Base-by-base conservation (phyloP, 768 basidiomycete species). In the Lactarius indigo region DNA sequence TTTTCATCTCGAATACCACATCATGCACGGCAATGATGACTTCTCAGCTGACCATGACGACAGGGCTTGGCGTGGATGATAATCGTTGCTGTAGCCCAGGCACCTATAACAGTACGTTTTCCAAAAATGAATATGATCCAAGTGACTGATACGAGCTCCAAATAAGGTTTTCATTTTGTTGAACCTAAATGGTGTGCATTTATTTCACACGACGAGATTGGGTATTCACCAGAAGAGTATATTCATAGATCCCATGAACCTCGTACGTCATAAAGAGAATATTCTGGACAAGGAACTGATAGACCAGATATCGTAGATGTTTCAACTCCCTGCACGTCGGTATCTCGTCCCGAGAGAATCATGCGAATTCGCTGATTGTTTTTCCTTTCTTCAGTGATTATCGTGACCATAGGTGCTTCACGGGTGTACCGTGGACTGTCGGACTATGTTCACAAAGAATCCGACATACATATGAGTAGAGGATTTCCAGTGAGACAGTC, bases 401-500 rank as follows among this genome's bases (percentile, higher is more conserved):
- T n/a, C n/a, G n/a, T n/a, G n/a, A n/a, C n/a, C n/a, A n/a, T n/a
- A n/a, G n/a, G 31, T 31, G 31, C 31, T 31, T 31, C 31, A 31
- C 31, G 31, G 4, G 31, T 31, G 31, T n/a, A 31, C 31, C 31
- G 31, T 4, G 31, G 31, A 31, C 31, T 31, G 31, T 31, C 31
- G 31, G 31, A 31, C 31, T 31, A 31, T 31, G 31, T 47, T 30
- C 64, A 70, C 52, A 96, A 91, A 94, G 31, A 31, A 92, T 65
- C 72, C 31, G 72, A 35, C 35, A 9, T 35, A 26, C 47, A 50
- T 20, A 55, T 18, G 17, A 55, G 18, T 17, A 26, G 23, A 55
- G 26, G 10, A 5, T 5, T 20, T 26, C 31, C 31, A 5, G 31
- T 31, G 31, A 31, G 20, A 8, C 54, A 26, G 26, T 2, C 4